Evolutionary conservation across 352 stramenopile genomes (phyloP).

Genomic region (Globisporangium orthogonon): DNA sequence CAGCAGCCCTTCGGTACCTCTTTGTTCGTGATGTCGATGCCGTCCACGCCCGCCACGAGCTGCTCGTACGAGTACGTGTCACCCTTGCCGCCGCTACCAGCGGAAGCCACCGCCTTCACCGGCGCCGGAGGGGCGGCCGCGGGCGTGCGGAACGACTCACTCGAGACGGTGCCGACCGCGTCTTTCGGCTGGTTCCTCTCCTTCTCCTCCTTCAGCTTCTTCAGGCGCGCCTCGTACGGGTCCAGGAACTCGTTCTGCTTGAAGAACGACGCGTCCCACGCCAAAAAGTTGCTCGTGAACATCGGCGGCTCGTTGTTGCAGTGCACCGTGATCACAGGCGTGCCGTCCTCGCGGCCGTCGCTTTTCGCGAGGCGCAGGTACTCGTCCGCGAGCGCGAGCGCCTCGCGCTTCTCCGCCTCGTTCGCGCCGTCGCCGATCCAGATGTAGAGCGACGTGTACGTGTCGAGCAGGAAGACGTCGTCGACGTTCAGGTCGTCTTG

Average conservation of each 20-base stretch:
- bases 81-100: slow-evolving; percentile 8
- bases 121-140: slow-evolving; percentile 10
- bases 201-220: slow-evolving; percentile 74
- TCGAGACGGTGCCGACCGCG: slow-evolving; percentile 46
- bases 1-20: slow-evolving; percentile 30
- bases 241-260: slow-evolving; percentile 86
- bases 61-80: slow-evolving; percentile 61
- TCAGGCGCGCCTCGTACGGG: slow-evolving; percentile 83
- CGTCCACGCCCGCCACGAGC: slow-evolving; percentile 63
- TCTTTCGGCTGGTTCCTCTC: slow-evolving; percentile 64
- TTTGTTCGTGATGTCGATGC: slow-evolving; percentile 69
- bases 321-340: slow-evolving; percentile 74
- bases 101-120: slow-evolving; percentile 1
- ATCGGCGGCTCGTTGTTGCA: slow-evolving; percentile 81
- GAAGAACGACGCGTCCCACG: slow-evolving; percentile 81
- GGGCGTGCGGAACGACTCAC: slow-evolving; percentile 23
- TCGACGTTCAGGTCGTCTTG: slow-evolving; percentile 90
- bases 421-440: slow-evolving; percentile 85
- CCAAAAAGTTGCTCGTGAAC: slow-evolving; percentile 90
- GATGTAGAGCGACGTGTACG: slow-evolving; percentile 86
- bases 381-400: slow-evolving; percentile 54
- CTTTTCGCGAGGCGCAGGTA: slow-evolving; percentile 69
- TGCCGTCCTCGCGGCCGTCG: slow-evolving; percentile 79
- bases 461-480: slow-evolving; percentile 91
- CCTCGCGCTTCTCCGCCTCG: slow-evolving; percentile 64